Evolutionary conservation across 768 basidiomycete species (phyloP).

Genomic region (Psilocybe azurescens): DNA sequence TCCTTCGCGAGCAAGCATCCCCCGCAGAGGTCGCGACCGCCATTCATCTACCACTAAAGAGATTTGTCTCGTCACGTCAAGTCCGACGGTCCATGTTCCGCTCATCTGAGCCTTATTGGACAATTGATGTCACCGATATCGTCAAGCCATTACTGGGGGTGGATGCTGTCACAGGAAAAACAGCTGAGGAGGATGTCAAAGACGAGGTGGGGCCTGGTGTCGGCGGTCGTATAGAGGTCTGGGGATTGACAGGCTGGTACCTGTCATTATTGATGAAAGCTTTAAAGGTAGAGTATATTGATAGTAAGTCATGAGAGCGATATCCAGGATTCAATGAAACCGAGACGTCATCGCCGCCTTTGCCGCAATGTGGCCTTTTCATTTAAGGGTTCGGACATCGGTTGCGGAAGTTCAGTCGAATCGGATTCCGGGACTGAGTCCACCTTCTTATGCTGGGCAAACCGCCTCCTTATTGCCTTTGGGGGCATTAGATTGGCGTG

Average conservation of each 20-base stretch:
- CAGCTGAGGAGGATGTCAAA: constrained; percentile 35
- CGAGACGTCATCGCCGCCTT: constrained; percentile 27
- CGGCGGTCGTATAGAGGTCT: constrained; percentile 66
- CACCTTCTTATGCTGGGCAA: constrained; percentile 41
- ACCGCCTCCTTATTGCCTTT: constrained; percentile 23
- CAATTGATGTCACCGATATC: constrained; percentile 71
- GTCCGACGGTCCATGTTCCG: constrained; percentile 61
- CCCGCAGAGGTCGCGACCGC: constrained; percentile 67
- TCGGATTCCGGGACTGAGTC: constrained; percentile 28
- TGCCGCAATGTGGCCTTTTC: constrained; percentile 31
- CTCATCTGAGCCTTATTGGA: constrained; percentile 62
- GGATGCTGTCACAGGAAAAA: constrained; percentile 34
- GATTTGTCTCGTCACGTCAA: constrained; percentile 51
- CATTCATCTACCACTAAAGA: constrained; percentile 73
- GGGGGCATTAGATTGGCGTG: constrained; percentile 39
- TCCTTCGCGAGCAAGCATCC: constrained; percentile 51
- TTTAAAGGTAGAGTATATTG: constrained; percentile 54
- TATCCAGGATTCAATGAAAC: neutral
- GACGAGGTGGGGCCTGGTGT: constrained; percentile 49
- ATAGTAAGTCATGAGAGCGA: constrained; percentile 22
- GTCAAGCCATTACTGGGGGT: constrained; percentile 28
- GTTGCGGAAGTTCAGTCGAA: constrained; percentile 10
- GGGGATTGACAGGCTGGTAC: constrained; percentile 90
- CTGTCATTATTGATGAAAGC: constrained; percentile 64
- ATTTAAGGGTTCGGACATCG: constrained; percentile 16